Evolutionary conservation across 768 basidiomycete species (phyloP).

Genomic region (Boletus sensibilis): DNA sequence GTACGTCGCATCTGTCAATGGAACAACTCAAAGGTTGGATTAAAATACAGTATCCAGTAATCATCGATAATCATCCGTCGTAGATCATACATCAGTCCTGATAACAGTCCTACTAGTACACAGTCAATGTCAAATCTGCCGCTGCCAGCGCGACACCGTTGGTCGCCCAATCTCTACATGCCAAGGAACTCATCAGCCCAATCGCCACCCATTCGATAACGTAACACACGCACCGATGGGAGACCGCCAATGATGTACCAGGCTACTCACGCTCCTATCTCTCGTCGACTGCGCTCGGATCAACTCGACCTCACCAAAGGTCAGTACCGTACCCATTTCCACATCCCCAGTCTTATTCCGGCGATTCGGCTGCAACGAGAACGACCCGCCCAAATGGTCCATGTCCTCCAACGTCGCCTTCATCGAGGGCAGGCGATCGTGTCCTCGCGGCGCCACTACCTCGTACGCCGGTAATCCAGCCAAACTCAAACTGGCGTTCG

Average conservation of each 20-base stretch:
- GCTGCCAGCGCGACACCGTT: background rate
- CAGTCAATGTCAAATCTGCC: background rate
- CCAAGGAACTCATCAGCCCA: background rate
- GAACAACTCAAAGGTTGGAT: too few relatives aligned
- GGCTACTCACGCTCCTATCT: slow-evolving; percentile 41
- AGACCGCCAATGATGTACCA: slow-evolving; percentile 65
- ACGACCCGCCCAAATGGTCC: background rate
- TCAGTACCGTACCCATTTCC: slow-evolving; percentile 17
- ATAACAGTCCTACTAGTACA: background rate
- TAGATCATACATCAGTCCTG: background rate
- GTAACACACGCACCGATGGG: slow-evolving; percentile 54
- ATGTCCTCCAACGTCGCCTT: slow-evolving; percentile 36
- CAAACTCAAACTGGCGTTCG: background rate
- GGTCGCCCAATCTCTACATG: slow-evolving; percentile 16
- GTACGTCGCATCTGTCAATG: background rate
- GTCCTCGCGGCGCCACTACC: slow-evolving; percentile 21
- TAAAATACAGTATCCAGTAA: background rate
- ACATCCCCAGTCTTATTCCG: slow-evolving; percentile 22
- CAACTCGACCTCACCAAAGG: slow-evolving; percentile 44
- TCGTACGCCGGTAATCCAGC: slow-evolving; percentile 30
- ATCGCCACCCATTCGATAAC: background rate
- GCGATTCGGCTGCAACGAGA: slow-evolving; percentile 29
- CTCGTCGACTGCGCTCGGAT: slow-evolving; percentile 39
- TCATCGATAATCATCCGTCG: background rate
- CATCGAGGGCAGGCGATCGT: background rate